Percentiles rank a stretch among this genome's conserved stretches.
These are phyloP conservation scores for Pyricularia sp. DNA, from an alignment of 2,329 filamentous ascomycete species.

Conservation along the genomic window DNA sequence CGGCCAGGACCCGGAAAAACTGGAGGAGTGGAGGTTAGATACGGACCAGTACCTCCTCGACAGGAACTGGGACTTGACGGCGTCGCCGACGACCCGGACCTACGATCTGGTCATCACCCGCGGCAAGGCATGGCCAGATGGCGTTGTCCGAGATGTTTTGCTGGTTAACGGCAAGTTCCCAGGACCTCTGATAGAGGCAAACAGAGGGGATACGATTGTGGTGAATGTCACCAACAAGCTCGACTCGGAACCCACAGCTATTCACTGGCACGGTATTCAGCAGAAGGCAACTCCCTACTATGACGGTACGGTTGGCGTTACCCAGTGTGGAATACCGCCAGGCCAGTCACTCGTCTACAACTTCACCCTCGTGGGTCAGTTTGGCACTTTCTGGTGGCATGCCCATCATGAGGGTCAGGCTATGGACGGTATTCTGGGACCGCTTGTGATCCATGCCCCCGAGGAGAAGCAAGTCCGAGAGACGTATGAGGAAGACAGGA, in stretches of 20 bases:
- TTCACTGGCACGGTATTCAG: constrained; percentile 10
- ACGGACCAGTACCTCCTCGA: constrained; percentile 7
- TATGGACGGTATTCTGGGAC: constrained; percentile 55
- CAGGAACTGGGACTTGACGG: constrained; percentile 42
- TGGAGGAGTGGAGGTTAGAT: constrained; percentile 9
- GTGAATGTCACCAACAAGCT: constrained; percentile 50
- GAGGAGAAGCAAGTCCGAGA: constrained; percentile 38
- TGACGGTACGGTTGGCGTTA: constrained; percentile 31
- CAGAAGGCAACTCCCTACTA: constrained; percentile 7
- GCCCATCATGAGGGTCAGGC: constrained; percentile 52
- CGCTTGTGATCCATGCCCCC: constrained; percentile 55
- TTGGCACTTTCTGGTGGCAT: constrained; percentile 42
- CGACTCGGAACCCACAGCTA: constrained; percentile 16
- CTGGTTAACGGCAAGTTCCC: constrained; percentile 70
- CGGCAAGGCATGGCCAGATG: constrained; percentile 27
- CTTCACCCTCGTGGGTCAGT: constrained; percentile 36
- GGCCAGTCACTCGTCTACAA: constrained; percentile 46
- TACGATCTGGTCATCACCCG: constrained; percentile 52
- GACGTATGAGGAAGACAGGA: constrained; percentile 41
- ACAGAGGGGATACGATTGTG: constrained; percentile 60
- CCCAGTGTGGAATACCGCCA: constrained; percentile 47
- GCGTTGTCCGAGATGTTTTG: constrained; percentile 9
- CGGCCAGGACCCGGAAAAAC: neutral
- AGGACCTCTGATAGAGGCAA: constrained; percentile 60
- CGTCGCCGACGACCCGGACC: constrained; percentile 37